Base-by-base conservation (phyloP, 1,284 basidiomycete species). In the Sporisorium reilianum region DNA sequence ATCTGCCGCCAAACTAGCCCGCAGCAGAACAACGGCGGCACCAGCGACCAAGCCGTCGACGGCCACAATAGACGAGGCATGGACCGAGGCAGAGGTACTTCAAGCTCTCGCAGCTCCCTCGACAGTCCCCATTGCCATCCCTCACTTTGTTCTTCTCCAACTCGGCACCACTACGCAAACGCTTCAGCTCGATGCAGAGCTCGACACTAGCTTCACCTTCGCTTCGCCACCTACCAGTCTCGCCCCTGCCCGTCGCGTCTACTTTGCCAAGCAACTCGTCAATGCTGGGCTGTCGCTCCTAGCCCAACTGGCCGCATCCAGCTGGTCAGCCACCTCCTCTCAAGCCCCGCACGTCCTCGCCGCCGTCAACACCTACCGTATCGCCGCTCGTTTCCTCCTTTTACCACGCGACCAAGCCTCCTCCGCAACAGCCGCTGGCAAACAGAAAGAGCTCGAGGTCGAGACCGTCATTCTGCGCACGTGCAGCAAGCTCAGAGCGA, bases 231-330 rank as follows among this genome's bases (percentile, higher is more conserved):
- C 63, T 2, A 26, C 45, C 16, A 41, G 49, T 30, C 70, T 73
- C 4, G 46, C 56, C 5, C 22, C 48, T 18, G 57, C 70, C 34
- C 63, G 57, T 18, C 36, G 52, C 16, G 34, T 75, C 34, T 73
- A 73, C 23, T 61, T 58, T 18, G 68, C 77, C 20, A 81, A 81
- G 64, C 77, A 72, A 22, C 57, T 73, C 14, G 79, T 75, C 57
- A 81, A 81, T 40, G 66, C 62, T 14, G 52, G 71, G 40, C 70
- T 78, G 5, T 41, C 41, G 5, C 52, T 56, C 10, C 36, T 72
- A 6, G 40, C 62, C 18, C 28, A 53, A 9, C 57, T 77, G n/a
- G 36, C 64, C 23, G 50, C 42, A 36, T 56, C 61, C 0, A 54
- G 53, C n/a, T 78, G 76, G 76, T 57, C 67, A 2, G 32, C 60